These are phyloP conservation scores for Suillus alpinus DNA, from an alignment of 768 basidiomycete genomes.

Conservation along the genomic window DNA sequence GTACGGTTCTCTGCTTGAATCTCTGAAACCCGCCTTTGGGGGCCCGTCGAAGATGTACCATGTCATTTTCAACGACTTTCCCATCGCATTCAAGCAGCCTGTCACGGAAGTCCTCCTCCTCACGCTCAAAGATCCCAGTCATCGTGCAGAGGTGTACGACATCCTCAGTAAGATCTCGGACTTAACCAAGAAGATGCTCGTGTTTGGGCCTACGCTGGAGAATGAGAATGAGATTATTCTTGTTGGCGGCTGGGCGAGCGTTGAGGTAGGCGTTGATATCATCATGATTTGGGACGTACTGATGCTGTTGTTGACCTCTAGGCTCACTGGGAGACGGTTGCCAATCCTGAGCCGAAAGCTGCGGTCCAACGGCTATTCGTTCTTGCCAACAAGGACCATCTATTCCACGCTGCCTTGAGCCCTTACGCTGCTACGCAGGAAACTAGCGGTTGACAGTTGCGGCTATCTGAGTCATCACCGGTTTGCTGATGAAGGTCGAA, in stretches of 20 bases:
- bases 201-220: conserved; percentile 21
- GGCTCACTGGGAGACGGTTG: conserved; percentile 14
- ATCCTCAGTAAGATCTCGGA: conserved; percentile 16
- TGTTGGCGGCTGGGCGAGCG: conserved; percentile 19
- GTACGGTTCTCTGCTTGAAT: conserved; percentile 6
- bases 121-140: conserved; percentile 20
- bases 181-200: conserved; percentile 8
- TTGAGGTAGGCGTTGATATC: conserved; percentile 20
- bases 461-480: too few species aligned
- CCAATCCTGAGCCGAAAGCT: conserved; percentile 6
- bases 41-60: conserved; percentile 17
- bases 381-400: conserved; percentile 15
- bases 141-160: conserved; percentile 15
- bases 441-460: background rate
- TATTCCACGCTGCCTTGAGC: conserved; percentile 12
- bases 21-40: conserved; percentile 9
- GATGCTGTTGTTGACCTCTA: conserved; percentile 1
- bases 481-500: too few species aligned
- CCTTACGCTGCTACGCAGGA: conserved; percentile 5
- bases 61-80: conserved; percentile 16
- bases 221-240: conserved; percentile 20
- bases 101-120: conserved; percentile 20
- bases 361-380: conserved; percentile 11
- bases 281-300: background rate
- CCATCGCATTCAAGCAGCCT: conserved; percentile 17